phyloP scores from a whole-genome alignment of 2,329 filamentous ascomycete species.

The Triangularia setosa region DNA sequence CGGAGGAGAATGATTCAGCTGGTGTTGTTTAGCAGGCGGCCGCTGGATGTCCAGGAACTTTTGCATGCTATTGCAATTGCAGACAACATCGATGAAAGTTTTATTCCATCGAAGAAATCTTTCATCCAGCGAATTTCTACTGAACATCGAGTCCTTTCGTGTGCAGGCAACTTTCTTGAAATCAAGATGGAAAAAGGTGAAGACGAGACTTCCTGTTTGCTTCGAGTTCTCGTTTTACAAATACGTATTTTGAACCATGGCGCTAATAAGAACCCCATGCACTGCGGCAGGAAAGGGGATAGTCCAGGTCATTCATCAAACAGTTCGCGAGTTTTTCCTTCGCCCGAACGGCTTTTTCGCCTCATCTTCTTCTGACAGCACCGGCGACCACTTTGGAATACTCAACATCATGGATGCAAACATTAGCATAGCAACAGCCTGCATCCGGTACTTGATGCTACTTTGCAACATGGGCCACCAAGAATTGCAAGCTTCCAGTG shows the following conservation, averaged over 20 bases:
- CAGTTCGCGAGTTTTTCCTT: neutral
- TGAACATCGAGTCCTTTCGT: neutral
- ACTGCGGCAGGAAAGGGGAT: neutral
- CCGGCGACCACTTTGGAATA: too few relatives aligned
- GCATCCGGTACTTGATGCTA: too few relatives aligned
- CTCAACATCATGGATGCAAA: too few relatives aligned
- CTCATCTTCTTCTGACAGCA: too few relatives aligned
- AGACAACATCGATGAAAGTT: neutral
- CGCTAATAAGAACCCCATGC: too few relatives aligned
- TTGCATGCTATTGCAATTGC: neutral
- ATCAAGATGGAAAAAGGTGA: neutral
- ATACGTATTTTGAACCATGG: too few relatives aligned
- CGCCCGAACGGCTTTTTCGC: neutral
- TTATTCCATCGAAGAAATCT: neutral
- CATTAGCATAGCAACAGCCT: too few relatives aligned
- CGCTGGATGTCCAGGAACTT: neutral
- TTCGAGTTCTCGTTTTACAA: too few relatives aligned
- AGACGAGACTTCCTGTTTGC: too few relatives aligned
- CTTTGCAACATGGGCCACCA: too few relatives aligned
- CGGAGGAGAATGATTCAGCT: neutral
- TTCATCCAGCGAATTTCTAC: neutral
- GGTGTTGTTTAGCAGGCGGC: neutral
- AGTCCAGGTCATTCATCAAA: neutral
- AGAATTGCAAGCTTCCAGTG: too few relatives aligned
- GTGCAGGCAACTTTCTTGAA: neutral